These are phyloP conservation scores for Whalleya microplaca DNA, from an alignment of 2,329 filamentous ascomycete genomes.

Conservation along the genomic window DNA sequence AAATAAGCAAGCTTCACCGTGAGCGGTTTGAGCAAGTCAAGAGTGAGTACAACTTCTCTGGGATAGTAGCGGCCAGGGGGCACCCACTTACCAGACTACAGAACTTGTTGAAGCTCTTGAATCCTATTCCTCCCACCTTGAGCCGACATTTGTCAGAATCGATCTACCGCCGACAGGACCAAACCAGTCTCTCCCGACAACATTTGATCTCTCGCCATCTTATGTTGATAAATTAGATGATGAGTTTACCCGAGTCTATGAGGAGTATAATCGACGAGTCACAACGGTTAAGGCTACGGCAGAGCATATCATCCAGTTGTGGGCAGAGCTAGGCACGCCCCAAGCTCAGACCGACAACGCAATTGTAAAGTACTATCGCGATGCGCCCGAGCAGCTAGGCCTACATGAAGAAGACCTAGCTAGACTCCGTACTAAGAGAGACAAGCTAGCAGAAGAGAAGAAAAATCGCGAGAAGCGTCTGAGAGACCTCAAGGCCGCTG, in stretches of 20 bases:
- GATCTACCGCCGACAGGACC: slow-evolving; percentile 80
- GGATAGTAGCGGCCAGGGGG: background rate
- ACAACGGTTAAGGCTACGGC: slow-evolving; percentile 73
- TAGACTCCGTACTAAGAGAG: slow-evolving; percentile 72
- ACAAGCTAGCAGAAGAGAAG: slow-evolving; percentile 89
- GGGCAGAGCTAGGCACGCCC: slow-evolving; percentile 93
- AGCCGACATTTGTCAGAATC: slow-evolving; percentile 84
- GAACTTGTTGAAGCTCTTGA: slow-evolving; percentile 92
- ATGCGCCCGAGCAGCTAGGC: slow-evolving; percentile 91
- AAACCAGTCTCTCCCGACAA: slow-evolving; percentile 75
- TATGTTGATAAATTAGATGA: slow-evolving; percentile 86
- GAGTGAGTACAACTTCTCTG: slow-evolving; percentile 62
- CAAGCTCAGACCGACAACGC: slow-evolving; percentile 87
- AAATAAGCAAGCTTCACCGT: slow-evolving; percentile 79
- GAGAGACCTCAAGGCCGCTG: slow-evolving; percentile 72
- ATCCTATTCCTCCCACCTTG: slow-evolving; percentile 95
- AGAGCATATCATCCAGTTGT: slow-evolving; percentile 89
- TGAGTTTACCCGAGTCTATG: slow-evolving; percentile 93
- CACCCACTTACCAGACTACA: slow-evolving; percentile 40
- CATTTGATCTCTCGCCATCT: slow-evolving; percentile 87
- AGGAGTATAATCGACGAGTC: slow-evolving; percentile 89
- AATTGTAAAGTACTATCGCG: slow-evolving; percentile 88
- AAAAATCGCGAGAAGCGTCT: slow-evolving; percentile 77
- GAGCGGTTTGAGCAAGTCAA: slow-evolving; percentile 96
- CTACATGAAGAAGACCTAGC: slow-evolving; percentile 85